Evolutionary conservation across 2,329 filamentous ascomycete genomes (phyloP).

Genomic region (Thermothelomyces thermophilus): DNA sequence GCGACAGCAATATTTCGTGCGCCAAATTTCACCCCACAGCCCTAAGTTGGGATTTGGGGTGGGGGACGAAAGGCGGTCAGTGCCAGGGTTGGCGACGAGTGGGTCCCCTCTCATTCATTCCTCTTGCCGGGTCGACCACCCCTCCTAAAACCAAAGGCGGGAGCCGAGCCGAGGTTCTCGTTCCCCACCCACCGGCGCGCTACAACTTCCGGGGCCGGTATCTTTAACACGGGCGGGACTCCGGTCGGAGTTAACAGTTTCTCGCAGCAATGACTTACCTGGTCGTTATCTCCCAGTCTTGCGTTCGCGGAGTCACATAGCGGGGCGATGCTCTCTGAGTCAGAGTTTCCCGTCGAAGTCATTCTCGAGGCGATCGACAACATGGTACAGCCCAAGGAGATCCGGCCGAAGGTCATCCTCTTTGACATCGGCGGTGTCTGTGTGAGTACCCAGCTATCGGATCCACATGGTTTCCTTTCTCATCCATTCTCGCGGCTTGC

Average conservation of each 20-base stretch:
- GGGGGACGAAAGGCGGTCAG: slow-evolving; percentile 29
- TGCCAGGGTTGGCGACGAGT: slow-evolving; percentile 32
- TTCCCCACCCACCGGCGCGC: neutral
- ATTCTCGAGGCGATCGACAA: slow-evolving; percentile 30
- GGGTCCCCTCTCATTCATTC: no score
- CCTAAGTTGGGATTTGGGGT: slow-evolving; percentile 29
- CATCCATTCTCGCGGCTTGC: slow-evolving; percentile 19
- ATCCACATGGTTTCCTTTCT: neutral
- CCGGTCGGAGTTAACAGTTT: neutral
- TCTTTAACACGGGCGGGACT: neutral
- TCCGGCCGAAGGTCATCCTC: slow-evolving; percentile 63
- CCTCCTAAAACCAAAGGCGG: neutral
- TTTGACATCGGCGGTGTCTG: slow-evolving; percentile 97
- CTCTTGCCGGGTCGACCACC: neutral
- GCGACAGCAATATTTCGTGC: slow-evolving; percentile 31
- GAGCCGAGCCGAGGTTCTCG: slow-evolving; percentile 22
- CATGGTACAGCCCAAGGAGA: slow-evolving; percentile 33
- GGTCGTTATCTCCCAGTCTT: neutral
- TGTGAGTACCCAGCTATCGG: slow-evolving; percentile 45
- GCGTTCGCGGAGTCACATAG: neutral
- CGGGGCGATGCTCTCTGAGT: slow-evolving; percentile 19
- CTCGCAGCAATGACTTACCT: slow-evolving; percentile 6
- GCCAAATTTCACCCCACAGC: slow-evolving; percentile 29
- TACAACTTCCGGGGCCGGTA: neutral
- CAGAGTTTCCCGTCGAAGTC: slow-evolving; percentile 26